Base-by-base conservation (phyloP, 345 rosid species). In the Salix udensis region DNA sequence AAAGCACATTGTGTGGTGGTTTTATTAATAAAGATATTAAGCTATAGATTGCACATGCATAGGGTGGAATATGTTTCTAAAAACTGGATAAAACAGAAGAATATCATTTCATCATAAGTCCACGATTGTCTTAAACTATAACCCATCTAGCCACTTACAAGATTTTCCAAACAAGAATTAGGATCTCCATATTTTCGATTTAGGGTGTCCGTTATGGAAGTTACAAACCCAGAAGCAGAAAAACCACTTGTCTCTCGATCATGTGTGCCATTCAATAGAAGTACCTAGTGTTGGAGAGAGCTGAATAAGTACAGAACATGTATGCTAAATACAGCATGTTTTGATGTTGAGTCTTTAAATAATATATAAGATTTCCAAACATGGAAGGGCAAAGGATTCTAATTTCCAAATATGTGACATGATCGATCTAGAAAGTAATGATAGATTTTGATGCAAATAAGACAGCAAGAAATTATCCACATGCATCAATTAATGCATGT, bases 241-340 rank as follows among this genome's bases (percentile, higher is more conserved):
- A 91, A 91, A 77, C 88, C 89, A 70, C 76, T 84, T 23, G 97
- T 92, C 88, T 94, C 97, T 28, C 97, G 86, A 87, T 94, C 98
- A 85, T 83, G 89, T 1, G 87, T 82, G 75, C 98, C 91, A 67
- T 94, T 92, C 88, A 94, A 76, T 74, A 94, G 74, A 67, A 92
- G 92, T 4, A 94, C 96, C 96, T 92, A 73, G 73, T 4, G 39
- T 34, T 24, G 67, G 42, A 36, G 46, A 7, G 66, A 61, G 37
- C 19, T 19, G 64, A 74, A 81, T 70, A 37, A 64, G 71, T 21
- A 28, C 34, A 55, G 31, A 1, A 65, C 23, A 30, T 19, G 7
- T 44, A 44, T 69, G 30, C 14, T 58, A 42, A 71, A 66, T 18
- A 2, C 46, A 72, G 31, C 30, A 53, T 4, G 4, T 72, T 24